Evolutionary conservation across 2,329 filamentous ascomycete species (phyloP).

Genomic region (Phyllosticta citrichinensis): DNA sequence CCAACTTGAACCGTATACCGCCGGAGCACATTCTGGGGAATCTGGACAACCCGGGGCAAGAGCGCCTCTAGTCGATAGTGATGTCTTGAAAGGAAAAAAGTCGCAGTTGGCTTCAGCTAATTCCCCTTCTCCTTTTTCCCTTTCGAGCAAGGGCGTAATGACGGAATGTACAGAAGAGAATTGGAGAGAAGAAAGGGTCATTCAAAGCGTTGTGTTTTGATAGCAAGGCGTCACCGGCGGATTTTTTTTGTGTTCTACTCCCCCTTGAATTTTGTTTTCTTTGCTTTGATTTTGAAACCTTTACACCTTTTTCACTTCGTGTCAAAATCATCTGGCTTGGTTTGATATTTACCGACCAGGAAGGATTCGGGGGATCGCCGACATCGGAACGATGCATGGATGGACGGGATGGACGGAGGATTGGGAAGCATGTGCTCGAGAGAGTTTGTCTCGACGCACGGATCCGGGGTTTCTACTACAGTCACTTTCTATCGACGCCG

Average conservation of each 20-base stretch:
- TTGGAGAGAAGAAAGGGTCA: background rate
- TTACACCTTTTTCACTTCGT: background rate
- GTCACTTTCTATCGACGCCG: background rate
- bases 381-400: background rate
- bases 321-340: background rate
- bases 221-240: background rate
- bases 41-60: constrained; percentile 16
- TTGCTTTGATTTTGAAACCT: background rate
- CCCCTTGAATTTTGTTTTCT: background rate
- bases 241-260: background rate
- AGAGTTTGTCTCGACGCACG: too few species aligned
- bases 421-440: background rate
- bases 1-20: constrained; percentile 42
- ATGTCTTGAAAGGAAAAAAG: background rate
- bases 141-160: background rate
- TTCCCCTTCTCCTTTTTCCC: background rate
- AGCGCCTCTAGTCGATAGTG: background rate
- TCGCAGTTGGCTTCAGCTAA: background rate
- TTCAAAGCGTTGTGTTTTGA: background rate
- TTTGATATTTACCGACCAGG: background rate
- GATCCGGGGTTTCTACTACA: background rate
- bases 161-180: background rate
- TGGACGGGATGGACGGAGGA: background rate
- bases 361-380: background rate
- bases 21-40: constrained; percentile 34